A percentile compares a stretch with the other conserved stretches of the same genome.
Evolutionary conservation across 2,329 filamentous ascomycete genomes (phyloP).

Genomic region (Epichloe gansuensis): DNA sequence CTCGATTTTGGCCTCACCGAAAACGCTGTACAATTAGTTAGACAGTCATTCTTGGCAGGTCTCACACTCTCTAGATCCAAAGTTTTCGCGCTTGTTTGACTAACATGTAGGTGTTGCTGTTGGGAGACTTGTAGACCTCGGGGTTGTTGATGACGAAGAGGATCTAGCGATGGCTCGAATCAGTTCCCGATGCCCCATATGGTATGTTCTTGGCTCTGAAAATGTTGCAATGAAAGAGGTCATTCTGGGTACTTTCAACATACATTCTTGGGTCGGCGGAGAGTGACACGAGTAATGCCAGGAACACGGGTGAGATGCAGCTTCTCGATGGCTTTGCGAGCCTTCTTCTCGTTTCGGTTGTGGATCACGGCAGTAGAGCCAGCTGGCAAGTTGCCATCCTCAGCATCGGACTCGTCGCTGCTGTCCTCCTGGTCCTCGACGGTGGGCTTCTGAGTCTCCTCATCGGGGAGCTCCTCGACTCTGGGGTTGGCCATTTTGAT

Average conservation of each 20-base stretch:
- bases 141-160: conserved; percentile 99
- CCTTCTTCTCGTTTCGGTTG: conserved; percentile 99
- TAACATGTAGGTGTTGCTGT: conserved; percentile 99
- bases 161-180: conserved; percentile 46
- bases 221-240: background rate
- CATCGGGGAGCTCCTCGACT: conserved; percentile 94
- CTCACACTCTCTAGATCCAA: background rate
- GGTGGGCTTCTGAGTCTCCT: conserved; percentile 70
- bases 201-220: background rate
- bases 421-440: conserved; percentile 62
- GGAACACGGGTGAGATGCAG: conserved; percentile 90
- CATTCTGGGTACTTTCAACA: conserved; percentile 29
- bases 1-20: conserved; percentile 99
- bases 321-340: conserved; percentile 97
- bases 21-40: conserved; percentile 52
- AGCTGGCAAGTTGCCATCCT: conserved; percentile 65
- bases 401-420: conserved; percentile 65
- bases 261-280: conserved; percentile 98
- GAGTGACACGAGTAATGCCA: conserved; percentile 95
- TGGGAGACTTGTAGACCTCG: conserved; percentile 98
- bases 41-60: background rate
- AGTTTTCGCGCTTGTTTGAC: conserved; percentile 20
- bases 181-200: conserved; percentile 11
- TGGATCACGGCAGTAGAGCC: conserved; percentile 85
- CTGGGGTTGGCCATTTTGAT: conserved; percentile 88